Evolutionary conservation across 2,329 filamentous ascomycete genomes (phyloP).

Genomic region (Apiospora sp.): DNA sequence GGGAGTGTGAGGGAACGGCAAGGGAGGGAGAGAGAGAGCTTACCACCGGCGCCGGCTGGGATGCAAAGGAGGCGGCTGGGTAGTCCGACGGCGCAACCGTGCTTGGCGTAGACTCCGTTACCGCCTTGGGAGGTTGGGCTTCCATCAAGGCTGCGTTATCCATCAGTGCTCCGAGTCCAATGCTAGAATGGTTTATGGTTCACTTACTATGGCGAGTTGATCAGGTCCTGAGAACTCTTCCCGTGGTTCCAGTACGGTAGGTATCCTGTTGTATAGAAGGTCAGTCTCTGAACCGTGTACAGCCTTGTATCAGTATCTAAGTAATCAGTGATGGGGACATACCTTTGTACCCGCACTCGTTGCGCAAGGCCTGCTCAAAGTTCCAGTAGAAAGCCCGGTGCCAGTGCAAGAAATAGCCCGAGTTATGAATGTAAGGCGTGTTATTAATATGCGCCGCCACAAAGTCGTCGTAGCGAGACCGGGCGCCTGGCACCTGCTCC

Average conservation of each 20-base stretch:
- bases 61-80: slow-evolving; percentile 29
- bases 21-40: background rate
- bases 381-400: slow-evolving; percentile 27
- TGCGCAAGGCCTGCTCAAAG: slow-evolving; percentile 30
- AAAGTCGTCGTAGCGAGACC: slow-evolving; percentile 22
- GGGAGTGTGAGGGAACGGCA: too few relatives aligned
- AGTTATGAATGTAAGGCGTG: background rate
- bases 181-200: too few relatives aligned
- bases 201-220: slow-evolving; percentile 37
- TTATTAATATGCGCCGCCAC: slow-evolving; percentile 22
- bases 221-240: slow-evolving; percentile 41
- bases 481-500: slow-evolving; percentile 19
- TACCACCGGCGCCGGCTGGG: slow-evolving; percentile 29
- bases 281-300: background rate
- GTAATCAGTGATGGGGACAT: background rate
- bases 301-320: background rate
- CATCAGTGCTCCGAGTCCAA: too few relatives aligned
- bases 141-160: slow-evolving; percentile 48
- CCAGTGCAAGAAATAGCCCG: slow-evolving; percentile 15
- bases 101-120: slow-evolving; percentile 34
- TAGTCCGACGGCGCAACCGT: slow-evolving; percentile 33
- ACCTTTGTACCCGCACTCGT: slow-evolving; percentile 50
- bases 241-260: slow-evolving; percentile 51
- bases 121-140: slow-evolving; percentile 46
- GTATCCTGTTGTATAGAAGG: slow-evolving; percentile 42